Evolutionary conservation across 345 rosid genomes (phyloP).

Genomic region (Rhizophora mangle): DNA sequence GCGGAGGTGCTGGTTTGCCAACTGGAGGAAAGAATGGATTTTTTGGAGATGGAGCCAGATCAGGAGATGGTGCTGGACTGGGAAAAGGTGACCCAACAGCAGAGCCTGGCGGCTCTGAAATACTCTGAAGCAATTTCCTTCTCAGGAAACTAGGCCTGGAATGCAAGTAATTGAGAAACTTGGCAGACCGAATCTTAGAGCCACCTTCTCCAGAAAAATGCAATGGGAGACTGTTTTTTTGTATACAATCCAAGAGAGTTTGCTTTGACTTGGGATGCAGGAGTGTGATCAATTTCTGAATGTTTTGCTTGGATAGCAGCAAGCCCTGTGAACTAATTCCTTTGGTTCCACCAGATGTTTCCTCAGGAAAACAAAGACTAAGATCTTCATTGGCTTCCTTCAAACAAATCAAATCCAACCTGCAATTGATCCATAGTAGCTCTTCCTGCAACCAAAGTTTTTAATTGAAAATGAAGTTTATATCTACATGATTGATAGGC

Average conservation of each 20-base stretch:
- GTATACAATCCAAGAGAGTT: constrained; percentile 54
- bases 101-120: constrained; percentile 33
- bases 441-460: constrained; percentile 53
- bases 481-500: neutral
- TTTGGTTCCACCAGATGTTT: constrained; percentile 18
- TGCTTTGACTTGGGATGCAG: constrained; percentile 43
- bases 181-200: constrained; percentile 28
- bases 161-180: constrained; percentile 31
- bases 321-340: constrained; percentile 22
- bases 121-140: constrained; percentile 31
- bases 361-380: constrained; percentile 40
- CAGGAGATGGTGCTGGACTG: constrained; percentile 29
- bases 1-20: constrained; percentile 26
- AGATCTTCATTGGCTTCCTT: constrained; percentile 48
- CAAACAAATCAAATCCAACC: constrained; percentile 50
- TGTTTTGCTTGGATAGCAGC: constrained; percentile 30
- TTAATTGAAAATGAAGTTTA: neutral
- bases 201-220: constrained; percentile 39
- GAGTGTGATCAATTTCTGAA: constrained; percentile 39
- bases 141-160: constrained; percentile 26
- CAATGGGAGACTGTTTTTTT: constrained; percentile 38
- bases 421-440: constrained; percentile 54
- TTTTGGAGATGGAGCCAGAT: constrained; percentile 13
- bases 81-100: constrained; percentile 21
- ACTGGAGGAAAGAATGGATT: constrained; percentile 29